Conservation (phyloP, 2,329 filamentous ascomycete species). For the Rutstroemia sydowiana region DNA sequence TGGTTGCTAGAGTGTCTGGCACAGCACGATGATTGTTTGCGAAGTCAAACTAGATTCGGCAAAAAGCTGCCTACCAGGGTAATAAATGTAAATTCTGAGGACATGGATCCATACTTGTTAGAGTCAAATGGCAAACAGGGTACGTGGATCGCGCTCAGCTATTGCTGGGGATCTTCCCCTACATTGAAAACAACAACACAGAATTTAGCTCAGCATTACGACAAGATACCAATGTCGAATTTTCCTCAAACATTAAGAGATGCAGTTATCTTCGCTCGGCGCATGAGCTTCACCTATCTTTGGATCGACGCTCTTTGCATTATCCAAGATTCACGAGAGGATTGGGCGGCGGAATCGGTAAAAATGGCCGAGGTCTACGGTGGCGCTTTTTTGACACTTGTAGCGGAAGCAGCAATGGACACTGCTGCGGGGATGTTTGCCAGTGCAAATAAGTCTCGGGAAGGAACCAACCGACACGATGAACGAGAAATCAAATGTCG, state of each 20-base stretch:
- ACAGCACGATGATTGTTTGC: too few species aligned
- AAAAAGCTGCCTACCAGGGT: not conserved
- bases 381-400: not conserved
- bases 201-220: not conserved
- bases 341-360: not conserved
- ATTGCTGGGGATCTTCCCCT: not conserved
- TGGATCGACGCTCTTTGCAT: conserved; percentile 1
- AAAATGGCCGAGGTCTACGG: not conserved
- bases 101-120: not conserved
- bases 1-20: too few species aligned
- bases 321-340: not conserved
- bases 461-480: too few species aligned
- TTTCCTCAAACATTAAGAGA: not conserved
- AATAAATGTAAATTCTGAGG: not conserved
- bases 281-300: not conserved
- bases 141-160: not conserved
- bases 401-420: too few species aligned
- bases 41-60: too few species aligned
- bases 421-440: too few species aligned
- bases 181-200: not conserved
- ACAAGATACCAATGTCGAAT: not conserved
- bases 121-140: not conserved
- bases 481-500: too few species aligned
- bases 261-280: not conserved
- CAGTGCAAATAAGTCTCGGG: too few species aligned